phyloP scores from a whole-genome alignment of 1,139 yeast genomes.

The Lodderomyces parapsilosis region DNA sequence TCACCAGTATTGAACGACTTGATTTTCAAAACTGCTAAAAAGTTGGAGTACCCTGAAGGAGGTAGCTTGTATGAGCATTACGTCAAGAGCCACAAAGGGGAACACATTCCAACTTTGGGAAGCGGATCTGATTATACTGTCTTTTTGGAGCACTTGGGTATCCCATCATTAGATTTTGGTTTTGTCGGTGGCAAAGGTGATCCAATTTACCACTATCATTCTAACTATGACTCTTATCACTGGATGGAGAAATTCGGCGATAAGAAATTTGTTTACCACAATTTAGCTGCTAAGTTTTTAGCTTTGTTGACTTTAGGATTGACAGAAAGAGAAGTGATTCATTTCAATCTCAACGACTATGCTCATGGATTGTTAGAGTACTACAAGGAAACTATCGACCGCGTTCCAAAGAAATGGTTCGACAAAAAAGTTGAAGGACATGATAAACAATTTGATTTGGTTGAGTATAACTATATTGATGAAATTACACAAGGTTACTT shows the following conservation, averaged over 20 bases:
- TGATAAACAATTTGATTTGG: conserved; percentile 17
- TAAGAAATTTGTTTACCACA: conserved; percentile 53
- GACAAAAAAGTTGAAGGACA: conserved; percentile 16
- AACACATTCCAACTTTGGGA: conserved; percentile 35
- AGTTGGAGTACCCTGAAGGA: conserved; percentile 47
- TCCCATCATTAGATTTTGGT: conserved; percentile 42
- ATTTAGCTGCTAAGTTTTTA: conserved; percentile 55
- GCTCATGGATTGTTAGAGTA: conserved; percentile 31
- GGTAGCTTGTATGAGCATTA: conserved; percentile 62
- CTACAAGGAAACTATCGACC: conserved; percentile 25
- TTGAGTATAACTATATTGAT: conserved; percentile 21
- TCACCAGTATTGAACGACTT: conserved; percentile 40
- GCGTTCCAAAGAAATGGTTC: conserved; percentile 37
- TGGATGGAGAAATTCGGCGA: conserved; percentile 61
- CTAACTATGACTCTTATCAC: conserved; percentile 55
- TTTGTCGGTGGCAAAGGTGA: conserved; percentile 32
- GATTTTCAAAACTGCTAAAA: conserved; percentile 32
- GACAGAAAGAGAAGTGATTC: conserved; percentile 54
- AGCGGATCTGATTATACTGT: conserved; percentile 51
- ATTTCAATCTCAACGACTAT: conserved; percentile 37
- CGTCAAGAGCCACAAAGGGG: conserved; percentile 31
- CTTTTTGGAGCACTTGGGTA: conserved; percentile 47
- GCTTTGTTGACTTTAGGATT: conserved; percentile 55
- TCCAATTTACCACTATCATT: conserved; percentile 55
- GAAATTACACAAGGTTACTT: conserved; percentile 27